Conservation (phyloP, 2,329 filamentous ascomycete species). For the Xylaria sp. region DNA sequence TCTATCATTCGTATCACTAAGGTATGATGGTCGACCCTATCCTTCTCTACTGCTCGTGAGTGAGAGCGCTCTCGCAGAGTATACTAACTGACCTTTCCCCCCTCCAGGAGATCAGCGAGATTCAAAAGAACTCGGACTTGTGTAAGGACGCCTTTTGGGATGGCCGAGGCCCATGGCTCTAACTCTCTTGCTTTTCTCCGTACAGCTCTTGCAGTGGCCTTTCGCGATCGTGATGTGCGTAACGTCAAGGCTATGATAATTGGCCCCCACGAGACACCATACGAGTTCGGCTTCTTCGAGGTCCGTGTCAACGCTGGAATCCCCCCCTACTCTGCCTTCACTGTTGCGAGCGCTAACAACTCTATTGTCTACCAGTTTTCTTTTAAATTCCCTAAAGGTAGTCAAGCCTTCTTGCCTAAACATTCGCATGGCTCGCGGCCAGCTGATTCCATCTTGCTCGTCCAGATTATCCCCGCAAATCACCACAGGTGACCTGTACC, state of each 20-base stretch:
- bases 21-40: conserved; percentile 57
- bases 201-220: conserved; percentile 85
- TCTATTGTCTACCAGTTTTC: conserved; percentile 66
- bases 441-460: conserved; percentile 22
- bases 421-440: conserved; percentile 1
- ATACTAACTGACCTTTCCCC: conserved; percentile 13
- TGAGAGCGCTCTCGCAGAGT: neutral
- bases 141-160: conserved; percentile 65
- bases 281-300: conserved; percentile 98
- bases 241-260: conserved; percentile 89
- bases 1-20: conserved; percentile 89
- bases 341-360: conserved; percentile 46
- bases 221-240: conserved; percentile 87
- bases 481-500: conserved; percentile 70
- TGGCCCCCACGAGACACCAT: conserved; percentile 92
- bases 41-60: conserved; percentile 19
- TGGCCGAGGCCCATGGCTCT: conserved; percentile 22
- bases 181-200: conserved; percentile 36
- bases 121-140: conserved; percentile 85
- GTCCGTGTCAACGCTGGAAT: conserved; percentile 59
- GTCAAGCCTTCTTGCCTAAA: conserved; percentile 30
- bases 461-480: conserved; percentile 82
- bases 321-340: neutral
- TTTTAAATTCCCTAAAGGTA: conserved; percentile 81
- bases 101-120: conserved; percentile 80